A percentile compares a stretch with the other conserved stretches of the same genome.
Evolutionary conservation across 768 basidiomycete genomes (phyloP).

Genomic region (Lactarius indigo): DNA sequence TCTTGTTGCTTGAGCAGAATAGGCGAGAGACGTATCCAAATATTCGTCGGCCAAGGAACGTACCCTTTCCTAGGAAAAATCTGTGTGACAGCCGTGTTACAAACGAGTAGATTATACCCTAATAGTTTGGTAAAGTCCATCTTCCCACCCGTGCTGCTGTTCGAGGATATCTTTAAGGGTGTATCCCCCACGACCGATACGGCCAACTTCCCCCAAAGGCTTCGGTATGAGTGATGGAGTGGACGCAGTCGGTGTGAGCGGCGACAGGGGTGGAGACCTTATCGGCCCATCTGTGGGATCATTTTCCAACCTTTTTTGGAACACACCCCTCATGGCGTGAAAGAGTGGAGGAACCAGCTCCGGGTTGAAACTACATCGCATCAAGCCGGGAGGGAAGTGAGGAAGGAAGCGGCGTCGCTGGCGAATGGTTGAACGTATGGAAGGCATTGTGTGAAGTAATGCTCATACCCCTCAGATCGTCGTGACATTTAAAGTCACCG

Average conservation of each 20-base stretch:
- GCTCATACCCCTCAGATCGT: too few species aligned
- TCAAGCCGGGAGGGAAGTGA: background rate
- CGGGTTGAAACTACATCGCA: background rate
- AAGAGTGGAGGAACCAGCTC: background rate
- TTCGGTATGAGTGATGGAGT: conserved; percentile 2
- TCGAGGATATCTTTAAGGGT: background rate
- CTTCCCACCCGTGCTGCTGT: background rate
- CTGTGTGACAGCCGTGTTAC: background rate
- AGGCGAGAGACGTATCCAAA: background rate
- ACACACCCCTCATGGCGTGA: background rate
- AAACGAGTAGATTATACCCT: background rate
- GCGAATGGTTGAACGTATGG: background rate
- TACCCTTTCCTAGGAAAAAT: background rate
- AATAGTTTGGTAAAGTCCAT: background rate
- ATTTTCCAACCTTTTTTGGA: background rate
- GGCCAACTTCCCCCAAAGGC: background rate
- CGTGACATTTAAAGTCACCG: too few species aligned
- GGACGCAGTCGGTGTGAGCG: background rate
- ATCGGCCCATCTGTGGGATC: background rate
- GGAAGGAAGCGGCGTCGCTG: background rate
- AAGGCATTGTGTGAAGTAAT: background rate
- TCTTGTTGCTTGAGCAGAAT: background rate
- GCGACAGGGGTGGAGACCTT: background rate
- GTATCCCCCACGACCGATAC: background rate
- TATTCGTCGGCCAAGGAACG: background rate